A percentile compares a stretch with the other conserved stretches of the same genome.
phyloP scores from a whole-genome alignment of 192 early-diverging fungal species.

The Irineochytrium annulatum region DNA sequence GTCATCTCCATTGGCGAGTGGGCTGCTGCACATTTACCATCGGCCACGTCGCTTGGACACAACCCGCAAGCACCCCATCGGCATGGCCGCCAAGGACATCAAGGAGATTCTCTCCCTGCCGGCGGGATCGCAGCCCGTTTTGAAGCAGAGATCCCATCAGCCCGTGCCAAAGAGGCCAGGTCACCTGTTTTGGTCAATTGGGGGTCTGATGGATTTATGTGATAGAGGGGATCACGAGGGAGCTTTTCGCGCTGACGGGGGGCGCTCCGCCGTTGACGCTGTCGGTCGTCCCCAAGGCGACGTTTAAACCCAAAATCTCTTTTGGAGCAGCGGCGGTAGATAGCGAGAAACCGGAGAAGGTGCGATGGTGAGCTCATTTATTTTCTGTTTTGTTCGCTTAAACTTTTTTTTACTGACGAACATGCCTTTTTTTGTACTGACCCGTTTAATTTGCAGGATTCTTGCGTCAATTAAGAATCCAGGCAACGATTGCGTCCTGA shows the following conservation, averaged over 20 bases:
- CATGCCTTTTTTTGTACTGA: too few relatives aligned
- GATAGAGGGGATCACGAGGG: constrained; percentile 45
- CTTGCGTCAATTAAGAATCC: constrained; percentile 71
- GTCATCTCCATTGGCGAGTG: too few relatives aligned
- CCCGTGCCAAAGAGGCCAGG: constrained; percentile 48
- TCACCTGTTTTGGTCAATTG: constrained; percentile 13
- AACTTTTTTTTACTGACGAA: background rate
- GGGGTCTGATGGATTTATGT: background rate
- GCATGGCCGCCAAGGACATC: constrained; percentile 46
- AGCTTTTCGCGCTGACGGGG: constrained; percentile 63
- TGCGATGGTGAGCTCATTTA: too few relatives aligned
- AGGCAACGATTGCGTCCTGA: constrained; percentile 66
- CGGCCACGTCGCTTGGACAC: too few relatives aligned
- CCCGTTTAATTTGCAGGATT: constrained; percentile 53
- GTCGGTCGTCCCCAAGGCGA: constrained; percentile 35
- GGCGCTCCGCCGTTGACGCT: constrained; percentile 64
- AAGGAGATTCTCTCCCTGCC: constrained; percentile 60
- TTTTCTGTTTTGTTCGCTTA: background rate
- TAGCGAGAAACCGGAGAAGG: constrained; percentile 58
- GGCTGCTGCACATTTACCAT: too few relatives aligned
- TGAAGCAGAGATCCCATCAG: constrained; percentile 15
- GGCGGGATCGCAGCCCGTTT: constrained; percentile 25
- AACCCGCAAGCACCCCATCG: too few relatives aligned
- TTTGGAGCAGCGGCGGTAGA: constrained; percentile 17
- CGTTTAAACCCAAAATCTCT: constrained; percentile 70